Evolutionary conservation across 352 stramenopile genomes (phyloP).

Genomic region (Pythium pyrilobum): DNA sequence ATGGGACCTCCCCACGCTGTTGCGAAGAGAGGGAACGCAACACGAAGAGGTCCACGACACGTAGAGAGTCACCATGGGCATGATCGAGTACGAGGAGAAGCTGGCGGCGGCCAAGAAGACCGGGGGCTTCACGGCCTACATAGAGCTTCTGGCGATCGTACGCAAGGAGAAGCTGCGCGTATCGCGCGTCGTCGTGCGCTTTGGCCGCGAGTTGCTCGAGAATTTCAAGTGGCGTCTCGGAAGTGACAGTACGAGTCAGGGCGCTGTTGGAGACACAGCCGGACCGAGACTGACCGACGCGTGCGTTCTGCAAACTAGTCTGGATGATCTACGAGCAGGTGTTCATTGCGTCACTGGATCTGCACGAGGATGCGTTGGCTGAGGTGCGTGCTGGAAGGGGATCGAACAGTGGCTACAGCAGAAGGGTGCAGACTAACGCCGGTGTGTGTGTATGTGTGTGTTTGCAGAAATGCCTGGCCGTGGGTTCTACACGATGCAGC

Average conservation of each 20-base stretch:
- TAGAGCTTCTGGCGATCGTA: conserved; percentile 30
- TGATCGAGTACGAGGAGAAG: conserved; percentile 27
- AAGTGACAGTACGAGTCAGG: conserved; percentile 14
- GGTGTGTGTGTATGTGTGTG: neutral
- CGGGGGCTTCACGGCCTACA: conserved; percentile 21
- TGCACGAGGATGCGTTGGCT: conserved; percentile 22
- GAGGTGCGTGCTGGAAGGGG: conserved; percentile 10
- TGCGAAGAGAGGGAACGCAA: neutral
- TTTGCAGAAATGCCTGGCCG: conserved; percentile 19
- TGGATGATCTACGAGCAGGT: conserved; percentile 40
- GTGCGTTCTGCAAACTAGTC: conserved; percentile 15
- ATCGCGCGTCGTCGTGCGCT: conserved; percentile 25
- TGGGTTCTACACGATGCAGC: neutral
- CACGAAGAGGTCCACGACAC: conserved; percentile 1
- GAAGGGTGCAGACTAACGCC: neutral
- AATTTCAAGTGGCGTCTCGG: conserved; percentile 33
- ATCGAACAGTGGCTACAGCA: neutral
- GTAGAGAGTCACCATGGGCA: conserved; percentile 17
- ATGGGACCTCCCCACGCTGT: neutral
- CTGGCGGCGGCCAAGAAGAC: conserved; percentile 21
- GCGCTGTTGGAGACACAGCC: neutral
- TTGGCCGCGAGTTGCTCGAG: conserved; percentile 25
- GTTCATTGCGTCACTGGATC: conserved; percentile 33
- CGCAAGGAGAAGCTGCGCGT: conserved; percentile 35
- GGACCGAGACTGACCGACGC: too few species aligned